These are phyloP conservation scores for Globisporangium nagaii DNA, from an alignment of 352 stramenopile genomes.

Conservation along the genomic window DNA sequence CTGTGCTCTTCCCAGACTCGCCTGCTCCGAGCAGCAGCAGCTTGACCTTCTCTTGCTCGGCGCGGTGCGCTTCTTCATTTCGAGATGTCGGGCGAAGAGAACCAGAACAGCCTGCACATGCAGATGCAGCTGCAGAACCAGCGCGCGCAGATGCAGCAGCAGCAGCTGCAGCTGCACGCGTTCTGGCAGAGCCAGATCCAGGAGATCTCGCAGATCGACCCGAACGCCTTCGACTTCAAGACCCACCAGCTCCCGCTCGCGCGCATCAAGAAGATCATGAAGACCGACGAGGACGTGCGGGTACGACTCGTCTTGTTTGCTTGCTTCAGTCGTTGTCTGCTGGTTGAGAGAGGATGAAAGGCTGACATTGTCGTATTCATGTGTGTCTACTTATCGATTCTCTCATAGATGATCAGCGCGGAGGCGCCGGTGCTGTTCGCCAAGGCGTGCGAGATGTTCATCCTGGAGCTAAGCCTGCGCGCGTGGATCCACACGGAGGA, in stretches of 20 bases:
- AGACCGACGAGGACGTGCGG: conserved; percentile 91
- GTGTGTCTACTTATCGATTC: not conserved
- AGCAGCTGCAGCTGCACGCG: conserved; percentile 76
- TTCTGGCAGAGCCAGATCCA: conserved; percentile 89
- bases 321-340: no score
- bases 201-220: conserved; percentile 86
- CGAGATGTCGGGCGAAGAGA: conserved; percentile 70
- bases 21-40: conserved; percentile 91
- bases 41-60: conserved; percentile 93
- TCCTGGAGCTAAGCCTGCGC: conserved; percentile 86
- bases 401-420: conserved; percentile 88
- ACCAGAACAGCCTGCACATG: conserved; percentile 74
- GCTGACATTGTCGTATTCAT: no score
- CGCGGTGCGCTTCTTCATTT: conserved; percentile 74
- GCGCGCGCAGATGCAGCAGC: conserved; percentile 84
- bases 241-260: conserved; percentile 89
- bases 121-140: conserved; percentile 85
- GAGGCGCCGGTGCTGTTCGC: conserved; percentile 91
- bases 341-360: no score
- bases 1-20: conserved; percentile 94
- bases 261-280: conserved; percentile 96
- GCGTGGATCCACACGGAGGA: conserved; percentile 90
- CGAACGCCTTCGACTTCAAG: conserved; percentile 84
- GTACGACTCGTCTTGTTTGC: conserved; percentile 12
- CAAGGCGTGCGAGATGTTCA: conserved; percentile 95